A percentile compares a stretch with the other conserved stretches of the same genome.
phyloP scores from a whole-genome alignment of 306 rosid genomes.

The Gastrolobium villosum region DNA sequence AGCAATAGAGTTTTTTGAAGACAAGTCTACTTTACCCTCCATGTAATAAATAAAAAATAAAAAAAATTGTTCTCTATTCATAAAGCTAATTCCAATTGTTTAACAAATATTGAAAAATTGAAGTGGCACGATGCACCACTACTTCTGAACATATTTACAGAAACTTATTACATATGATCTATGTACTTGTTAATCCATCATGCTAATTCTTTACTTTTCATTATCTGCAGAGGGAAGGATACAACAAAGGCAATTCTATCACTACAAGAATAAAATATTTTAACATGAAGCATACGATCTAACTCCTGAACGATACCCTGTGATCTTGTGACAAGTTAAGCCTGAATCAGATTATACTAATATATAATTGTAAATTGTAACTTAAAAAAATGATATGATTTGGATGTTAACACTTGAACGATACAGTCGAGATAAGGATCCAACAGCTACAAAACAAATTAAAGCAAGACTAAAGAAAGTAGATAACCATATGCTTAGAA shows the following conservation, averaged over 20 bases:
- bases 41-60: not conserved
- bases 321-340: conserved; percentile 25
- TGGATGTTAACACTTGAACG: conserved; percentile 36
- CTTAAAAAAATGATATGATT: not conserved
- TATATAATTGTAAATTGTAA: conserved; percentile 1
- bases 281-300: conserved; percentile 16
- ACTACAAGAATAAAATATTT: conserved; percentile 15
- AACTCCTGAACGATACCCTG: conserved; percentile 10
- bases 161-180: conserved; percentile 10
- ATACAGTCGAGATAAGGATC: conserved; percentile 20
- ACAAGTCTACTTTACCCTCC: conserved; percentile 24
- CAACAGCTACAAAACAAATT: conserved; percentile 11
- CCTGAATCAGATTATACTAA: conserved; percentile 14
- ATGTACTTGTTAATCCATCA: conserved; percentile 18
- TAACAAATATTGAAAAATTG: conserved; percentile 12
- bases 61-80: conserved; percentile 3
- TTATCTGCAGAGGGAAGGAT: not conserved
- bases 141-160: conserved; percentile 12
- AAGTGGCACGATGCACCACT: conserved; percentile 5
- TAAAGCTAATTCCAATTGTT: conserved; percentile 33
- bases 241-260: conserved; percentile 20
- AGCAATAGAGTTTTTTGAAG: conserved; percentile 11
- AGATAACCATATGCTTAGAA: conserved; percentile 22
- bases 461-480: conserved; percentile 34
- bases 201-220: not conserved